Base-by-base conservation (phyloP, 1,284 basidiomycete species). In the Austropuccinia psidii region DNA sequence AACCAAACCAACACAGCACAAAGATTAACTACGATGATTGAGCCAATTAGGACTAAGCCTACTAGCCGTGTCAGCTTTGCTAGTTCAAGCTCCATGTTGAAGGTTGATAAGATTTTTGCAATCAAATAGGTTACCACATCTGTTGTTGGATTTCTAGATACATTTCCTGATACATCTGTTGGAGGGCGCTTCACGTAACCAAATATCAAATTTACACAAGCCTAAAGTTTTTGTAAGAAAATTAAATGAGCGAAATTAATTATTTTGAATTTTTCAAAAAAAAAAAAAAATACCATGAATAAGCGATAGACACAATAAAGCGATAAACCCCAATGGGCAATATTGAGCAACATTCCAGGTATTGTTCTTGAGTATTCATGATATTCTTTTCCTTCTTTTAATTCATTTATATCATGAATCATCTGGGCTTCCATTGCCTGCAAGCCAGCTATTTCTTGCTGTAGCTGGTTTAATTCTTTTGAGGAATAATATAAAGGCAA, bases 1-100 rank as follows among this genome's bases (percentile, higher is more conserved):
- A 82, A 79, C 58, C 79, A 80, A n/a, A 77, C 77, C 4, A 83
- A 76, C 0, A 82, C 80, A 39, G 77, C 79, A 0, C 82, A 78
- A 70, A 83, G 79, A 57, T 82, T 80, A 37, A 80, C 79, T 39
- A 81, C 72, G 72, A 83, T 81, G 57, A 83, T 80, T 19, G 79
- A 76, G 39, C 82, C 82, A 27, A 82, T 81, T 31, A 82, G 76
- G 3, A 79, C 72, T 7, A 83, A 76, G 0, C 80, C 80, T 54
- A 82, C 77, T 52, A 81, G 76, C 17, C 81, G 77, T 2, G 81
- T 79, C 80, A 81, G 82, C 0, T 78, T 79, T 1, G 77, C 77
- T 7, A 83, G 77, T 67, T 83, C 82, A 47, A 82, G 64, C 19
- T 81, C 77, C 41, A 81, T 68, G 57, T 81, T 77, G 52, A 82